phyloP scores from a whole-genome alignment of 2,329 filamentous ascomycete species.

The Ophiostoma fasciatum region DNA sequence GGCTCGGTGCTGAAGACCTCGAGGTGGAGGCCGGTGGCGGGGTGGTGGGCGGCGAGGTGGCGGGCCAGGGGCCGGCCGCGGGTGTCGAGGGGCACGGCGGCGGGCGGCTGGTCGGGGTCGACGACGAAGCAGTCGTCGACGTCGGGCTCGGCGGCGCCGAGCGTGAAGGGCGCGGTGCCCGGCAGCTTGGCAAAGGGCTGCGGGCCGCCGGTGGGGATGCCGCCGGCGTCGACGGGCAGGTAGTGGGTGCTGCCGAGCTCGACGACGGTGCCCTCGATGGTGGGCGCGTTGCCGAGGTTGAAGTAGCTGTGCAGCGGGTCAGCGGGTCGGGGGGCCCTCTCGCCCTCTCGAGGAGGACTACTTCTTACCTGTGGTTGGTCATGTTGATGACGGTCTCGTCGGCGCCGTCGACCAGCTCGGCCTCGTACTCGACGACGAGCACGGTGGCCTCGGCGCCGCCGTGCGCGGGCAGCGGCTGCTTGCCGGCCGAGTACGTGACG shows the following conservation, averaged over 20 bases:
- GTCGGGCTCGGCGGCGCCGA: conserved; percentile 56
- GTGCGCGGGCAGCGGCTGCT: conserved; percentile 37
- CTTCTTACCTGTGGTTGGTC: conserved; percentile 61
- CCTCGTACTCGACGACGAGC: conserved; percentile 80
- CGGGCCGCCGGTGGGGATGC: conserved; percentile 58
- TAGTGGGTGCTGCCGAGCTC: conserved; percentile 51
- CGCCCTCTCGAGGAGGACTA: too few relatives aligned
- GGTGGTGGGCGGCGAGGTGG: conserved; percentile 59
- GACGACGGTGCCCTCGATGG: conserved; percentile 45
- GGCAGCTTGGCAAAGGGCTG: conserved; percentile 49
- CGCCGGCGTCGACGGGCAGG: conserved; percentile 56
- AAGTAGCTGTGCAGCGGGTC: conserved; percentile 37
- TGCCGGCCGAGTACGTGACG: conserved; percentile 65
- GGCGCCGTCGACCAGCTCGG: conserved; percentile 59
- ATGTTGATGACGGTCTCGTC: conserved; percentile 88
- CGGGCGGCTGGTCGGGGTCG: conserved; percentile 50
- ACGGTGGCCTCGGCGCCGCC: conserved; percentile 49
- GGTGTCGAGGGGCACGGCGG: conserved; percentile 49
- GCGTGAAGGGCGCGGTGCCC: conserved; percentile 51
- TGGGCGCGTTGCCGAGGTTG: conserved; percentile 40
- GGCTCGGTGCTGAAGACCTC: conserved; percentile 87
- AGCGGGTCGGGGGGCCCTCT: background rate
- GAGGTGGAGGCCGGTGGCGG: conserved; percentile 60
- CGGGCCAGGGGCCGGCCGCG: conserved; percentile 45
- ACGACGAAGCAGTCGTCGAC: conserved; percentile 88